Conservation (phyloP, 768 basidiomycete species). For the Psilocybe subaeruginosa region DNA sequence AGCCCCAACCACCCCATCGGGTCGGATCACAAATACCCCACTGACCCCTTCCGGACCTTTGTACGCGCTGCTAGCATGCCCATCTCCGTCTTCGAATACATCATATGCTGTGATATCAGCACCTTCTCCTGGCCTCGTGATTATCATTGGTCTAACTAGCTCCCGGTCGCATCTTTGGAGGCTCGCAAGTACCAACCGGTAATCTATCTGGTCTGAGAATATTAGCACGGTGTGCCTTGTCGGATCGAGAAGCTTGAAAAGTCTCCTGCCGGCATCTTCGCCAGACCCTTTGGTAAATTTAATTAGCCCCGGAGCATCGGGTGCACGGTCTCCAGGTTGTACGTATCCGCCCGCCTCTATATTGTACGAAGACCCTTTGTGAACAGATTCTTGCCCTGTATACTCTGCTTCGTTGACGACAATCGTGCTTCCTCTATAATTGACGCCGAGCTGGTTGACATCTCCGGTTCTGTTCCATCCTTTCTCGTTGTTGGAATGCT, state of each 20-base stretch:
- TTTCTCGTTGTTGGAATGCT: constrained; percentile 12
- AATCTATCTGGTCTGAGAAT: constrained; percentile 27
- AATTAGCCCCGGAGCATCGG: constrained; percentile 37
- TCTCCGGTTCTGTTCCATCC: constrained; percentile 24
- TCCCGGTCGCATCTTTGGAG: background rate
- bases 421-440: constrained; percentile 54
- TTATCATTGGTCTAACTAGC: constrained; percentile 19
- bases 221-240: constrained; percentile 36
- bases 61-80: constrained; percentile 29
- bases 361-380: constrained; percentile 21
- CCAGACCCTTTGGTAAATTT: constrained; percentile 7
- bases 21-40: constrained; percentile 49
- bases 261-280: background rate
- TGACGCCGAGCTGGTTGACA: constrained; percentile 50
- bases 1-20: constrained; percentile 33
- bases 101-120: constrained; percentile 3
- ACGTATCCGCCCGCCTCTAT: constrained; percentile 19
- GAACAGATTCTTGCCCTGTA: constrained; percentile 17
- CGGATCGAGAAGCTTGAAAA: constrained; percentile 30
- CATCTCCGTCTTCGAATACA: constrained; percentile 27
- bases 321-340: constrained; percentile 49
- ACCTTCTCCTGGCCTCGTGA: constrained; percentile 4
- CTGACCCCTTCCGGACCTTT: constrained; percentile 52
- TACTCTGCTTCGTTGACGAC: constrained; percentile 29
- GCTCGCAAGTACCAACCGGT: constrained; percentile 2